phyloP scores from a whole-genome alignment of 345 rosid species.

The Ceriops tagal region DNA sequence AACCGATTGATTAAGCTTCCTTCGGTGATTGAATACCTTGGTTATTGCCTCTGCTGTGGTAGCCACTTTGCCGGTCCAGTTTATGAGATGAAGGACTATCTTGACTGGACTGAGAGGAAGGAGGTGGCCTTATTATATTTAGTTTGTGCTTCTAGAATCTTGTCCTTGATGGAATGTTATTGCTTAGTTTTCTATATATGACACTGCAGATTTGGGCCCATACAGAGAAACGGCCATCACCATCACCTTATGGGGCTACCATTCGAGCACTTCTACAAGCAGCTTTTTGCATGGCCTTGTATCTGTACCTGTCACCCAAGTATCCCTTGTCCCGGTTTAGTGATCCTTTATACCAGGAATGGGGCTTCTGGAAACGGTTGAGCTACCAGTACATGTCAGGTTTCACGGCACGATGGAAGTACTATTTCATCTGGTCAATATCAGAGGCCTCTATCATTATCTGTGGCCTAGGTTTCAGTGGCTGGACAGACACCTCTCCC shows the following conservation, averaged over 20 bases:
- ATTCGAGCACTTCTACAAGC: slow-evolving; percentile 75
- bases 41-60: slow-evolving; percentile 92
- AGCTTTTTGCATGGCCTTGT: slow-evolving; percentile 73
- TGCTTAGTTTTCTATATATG: slow-evolving; percentile 17
- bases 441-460: slow-evolving; percentile 85
- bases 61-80: slow-evolving; percentile 98
- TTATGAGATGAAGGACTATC: slow-evolving; percentile 91
- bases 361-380: slow-evolving; percentile 82
- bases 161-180: background rate
- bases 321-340: slow-evolving; percentile 64
- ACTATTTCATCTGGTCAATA: slow-evolving; percentile 96
- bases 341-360: slow-evolving; percentile 71
- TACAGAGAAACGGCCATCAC: slow-evolving; percentile 45
- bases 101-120: slow-evolving; percentile 82
- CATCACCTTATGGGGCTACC: slow-evolving; percentile 63
- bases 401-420: slow-evolving; percentile 94
- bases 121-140: slow-evolving; percentile 51
- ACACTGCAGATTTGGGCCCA: slow-evolving; percentile 65
- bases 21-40: slow-evolving; percentile 73
- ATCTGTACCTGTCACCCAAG: slow-evolving; percentile 67
- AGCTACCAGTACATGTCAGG: slow-evolving; percentile 81
- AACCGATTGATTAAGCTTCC: slow-evolving; percentile 63
- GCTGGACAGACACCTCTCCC: slow-evolving; percentile 75
- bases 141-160: slow-evolving; percentile 2
- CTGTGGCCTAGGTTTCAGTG: slow-evolving; percentile 92